Percentiles rank a stretch among this genome's conserved stretches.
Evolutionary conservation across 1,284 basidiomycete genomes (phyloP).

Genomic region (Cryptococcus sp.): DNA sequence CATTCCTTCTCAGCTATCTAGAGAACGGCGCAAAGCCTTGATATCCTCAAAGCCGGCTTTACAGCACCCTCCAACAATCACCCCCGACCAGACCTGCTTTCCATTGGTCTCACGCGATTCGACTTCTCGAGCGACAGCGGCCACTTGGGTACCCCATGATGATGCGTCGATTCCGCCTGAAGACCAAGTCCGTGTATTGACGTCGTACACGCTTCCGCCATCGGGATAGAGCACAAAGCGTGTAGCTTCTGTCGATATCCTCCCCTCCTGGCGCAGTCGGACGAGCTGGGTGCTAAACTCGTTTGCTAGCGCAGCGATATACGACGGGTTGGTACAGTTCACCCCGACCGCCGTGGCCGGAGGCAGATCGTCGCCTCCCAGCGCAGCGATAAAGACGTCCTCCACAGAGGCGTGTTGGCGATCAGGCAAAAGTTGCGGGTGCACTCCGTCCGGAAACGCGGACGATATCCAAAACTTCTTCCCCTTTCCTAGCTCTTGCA

Average conservation of each 20-base stretch:
- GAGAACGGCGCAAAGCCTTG: constrained; percentile 10
- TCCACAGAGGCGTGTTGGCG: constrained; percentile 25
- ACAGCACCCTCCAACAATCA: constrained; percentile 69
- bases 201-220: constrained; percentile 58
- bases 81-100: constrained; percentile 51
- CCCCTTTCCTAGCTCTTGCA: constrained; percentile 22
- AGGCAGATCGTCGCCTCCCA: constrained; percentile 6
- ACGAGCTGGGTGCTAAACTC: constrained; percentile 37
- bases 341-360: constrained; percentile 58
- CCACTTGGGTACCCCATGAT: constrained; percentile 52
- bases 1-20: background rate
- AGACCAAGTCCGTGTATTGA: constrained; percentile 52
- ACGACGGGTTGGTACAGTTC: constrained; percentile 59
- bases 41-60: constrained; percentile 59
- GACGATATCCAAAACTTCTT: constrained; percentile 73
- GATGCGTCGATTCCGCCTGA: constrained; percentile 14
- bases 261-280: background rate
- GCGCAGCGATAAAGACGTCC: constrained; percentile 44
- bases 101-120: constrained; percentile 9
- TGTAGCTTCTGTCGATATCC: constrained; percentile 16
- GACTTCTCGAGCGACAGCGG: constrained; percentile 29
- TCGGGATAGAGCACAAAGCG: constrained; percentile 70
- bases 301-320: constrained; percentile 14
- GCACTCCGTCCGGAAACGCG: constrained; percentile 57
- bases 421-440: constrained; percentile 48